These are phyloP conservation scores for Quercus dentata DNA, from an alignment of 306 rosid species.

Conservation along the genomic window DNA sequence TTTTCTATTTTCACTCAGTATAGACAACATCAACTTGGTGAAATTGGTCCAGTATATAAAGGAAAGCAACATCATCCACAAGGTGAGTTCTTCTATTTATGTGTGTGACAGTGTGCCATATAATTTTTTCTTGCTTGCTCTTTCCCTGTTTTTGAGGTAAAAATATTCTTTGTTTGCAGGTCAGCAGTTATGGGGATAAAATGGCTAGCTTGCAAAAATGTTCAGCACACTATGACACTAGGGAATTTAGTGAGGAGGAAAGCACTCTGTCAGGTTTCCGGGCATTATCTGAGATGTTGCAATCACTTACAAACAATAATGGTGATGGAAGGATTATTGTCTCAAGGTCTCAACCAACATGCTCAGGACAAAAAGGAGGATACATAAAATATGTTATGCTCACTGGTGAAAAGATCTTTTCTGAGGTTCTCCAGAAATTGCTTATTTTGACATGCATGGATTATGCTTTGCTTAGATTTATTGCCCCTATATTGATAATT, in stretches of 20 bases:
- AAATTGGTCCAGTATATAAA: slow-evolving; percentile 71
- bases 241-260: slow-evolving; percentile 47
- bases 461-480: slow-evolving; percentile 11
- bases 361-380: slow-evolving; percentile 49
- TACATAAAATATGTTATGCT: slow-evolving; percentile 89
- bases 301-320: slow-evolving; percentile 67
- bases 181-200: slow-evolving; percentile 78
- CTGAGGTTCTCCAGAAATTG: slow-evolving; percentile 59
- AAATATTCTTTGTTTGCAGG: slow-evolving; percentile 46
- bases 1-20: slow-evolving; percentile 68
- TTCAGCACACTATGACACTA: slow-evolving; percentile 14
- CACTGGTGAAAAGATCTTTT: slow-evolving; percentile 83
- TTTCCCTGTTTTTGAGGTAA: slow-evolving; percentile 10
- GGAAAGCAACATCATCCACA: slow-evolving; percentile 94
- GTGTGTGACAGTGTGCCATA: slow-evolving; percentile 8
- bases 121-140: slow-evolving; percentile 11
- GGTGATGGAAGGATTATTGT: slow-evolving; percentile 85
- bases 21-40: slow-evolving; percentile 88
- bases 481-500: slow-evolving; percentile 11
- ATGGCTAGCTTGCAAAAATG: slow-evolving; percentile 37
- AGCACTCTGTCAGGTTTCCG: slow-evolving; percentile 78
- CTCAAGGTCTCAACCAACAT: slow-evolving; percentile 48
- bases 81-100: slow-evolving; percentile 51
- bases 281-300: slow-evolving; percentile 66
- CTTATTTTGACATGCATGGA: slow-evolving; percentile 15